Percentiles rank a stretch among this genome's conserved stretches.
phyloP scores from a whole-genome alignment of 1,284 basidiomycete genomes.

The Ustilago shanxiensis region DNA sequence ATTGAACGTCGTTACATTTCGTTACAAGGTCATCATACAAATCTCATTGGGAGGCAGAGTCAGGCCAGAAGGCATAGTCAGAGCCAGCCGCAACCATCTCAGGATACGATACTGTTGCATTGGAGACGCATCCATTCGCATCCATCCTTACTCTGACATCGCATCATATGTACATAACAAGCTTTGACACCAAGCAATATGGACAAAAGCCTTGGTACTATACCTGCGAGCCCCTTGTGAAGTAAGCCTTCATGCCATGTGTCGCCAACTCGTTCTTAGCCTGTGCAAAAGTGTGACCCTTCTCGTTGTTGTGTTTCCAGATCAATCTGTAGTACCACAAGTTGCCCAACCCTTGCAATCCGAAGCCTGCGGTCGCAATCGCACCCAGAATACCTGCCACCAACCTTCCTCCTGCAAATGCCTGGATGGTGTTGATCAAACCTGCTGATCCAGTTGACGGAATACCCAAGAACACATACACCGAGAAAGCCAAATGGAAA shows the following conservation, averaged over 20 bases:
- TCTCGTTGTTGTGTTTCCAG: slow-evolving; percentile 84
- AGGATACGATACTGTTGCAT: no score
- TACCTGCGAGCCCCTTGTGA: slow-evolving; percentile 69
- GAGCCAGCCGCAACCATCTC: not conserved
- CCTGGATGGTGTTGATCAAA: slow-evolving; percentile 89
- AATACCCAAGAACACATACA: slow-evolving; percentile 72
- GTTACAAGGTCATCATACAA: slow-evolving; percentile 14
- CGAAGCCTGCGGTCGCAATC: slow-evolving; percentile 87
- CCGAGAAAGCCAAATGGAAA: slow-evolving; percentile 89
- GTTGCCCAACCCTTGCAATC: slow-evolving; percentile 83
- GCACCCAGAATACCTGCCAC: slow-evolving; percentile 75
- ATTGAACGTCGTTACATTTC: slow-evolving; percentile 15
- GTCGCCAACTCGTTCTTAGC: slow-evolving; percentile 86
- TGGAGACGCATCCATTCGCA: not conserved
- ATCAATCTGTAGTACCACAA: slow-evolving; percentile 86
- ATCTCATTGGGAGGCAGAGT: not conserved
- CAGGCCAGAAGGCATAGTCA: not conserved
- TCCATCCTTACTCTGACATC: not conserved
- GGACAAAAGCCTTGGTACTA: not conserved
- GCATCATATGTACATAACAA: not conserved
- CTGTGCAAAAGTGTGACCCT: slow-evolving; percentile 72
- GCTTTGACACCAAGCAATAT: not conserved
- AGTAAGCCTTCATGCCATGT: slow-evolving; percentile 88
- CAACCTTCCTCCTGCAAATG: slow-evolving; percentile 40
- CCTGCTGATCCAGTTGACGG: slow-evolving; percentile 90